Base-by-base conservation (phyloP, 2,329 filamentous ascomycete genomes). In the Apiospora saccharicola region DNA sequence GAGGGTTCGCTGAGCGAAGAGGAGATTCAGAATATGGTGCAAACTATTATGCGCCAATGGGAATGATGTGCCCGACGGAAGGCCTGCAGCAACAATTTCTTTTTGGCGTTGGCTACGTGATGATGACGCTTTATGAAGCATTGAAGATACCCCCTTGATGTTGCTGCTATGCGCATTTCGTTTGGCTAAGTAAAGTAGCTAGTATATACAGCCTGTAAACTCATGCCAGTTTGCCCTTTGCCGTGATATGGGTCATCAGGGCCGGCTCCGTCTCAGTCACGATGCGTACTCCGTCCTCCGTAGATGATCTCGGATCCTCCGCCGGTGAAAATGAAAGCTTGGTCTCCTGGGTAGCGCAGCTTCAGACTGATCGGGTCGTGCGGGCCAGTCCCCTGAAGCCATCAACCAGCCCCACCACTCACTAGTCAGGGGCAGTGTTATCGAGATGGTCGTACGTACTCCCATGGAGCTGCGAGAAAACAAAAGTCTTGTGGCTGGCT, bases 1-100 rank as follows among this genome's bases (percentile, higher is more conserved):
- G 73, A 73, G 30, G 73, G 75, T 19, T 67, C 72, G 43, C 72
- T n/a, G 67, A 47, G 10, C 71, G 44, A 26, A 67, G 74, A 19
- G 73, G 19, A 70, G 8, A n/a, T 72, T 37, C 67, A 73, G 41
- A 71, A 69, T 22, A 72, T 72, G 47, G 69, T 77, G 41, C 53
- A 70, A 61, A 51, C 72, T 30, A 70, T 78, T 16, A 76, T 77
- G 73, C 70, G 71, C 72, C 73, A 73, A 69, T 69, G 74, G 75
- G 74, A 73, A 70, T 67, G 69, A 71, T 16, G 7, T 43, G 26
- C 4, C 13, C 12, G 30, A 19, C 19, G 46, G 46, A 22, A 22
- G 16, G 12, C n/a, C 26, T 26, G 49, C 47, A 70, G 49, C 30
- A 61, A 49, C 24, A 7, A 47, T 30, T 37, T 24, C 12, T 68